Base-by-base conservation (phyloP, 331 rosid genomes). In the Saraca asoca region DNA sequence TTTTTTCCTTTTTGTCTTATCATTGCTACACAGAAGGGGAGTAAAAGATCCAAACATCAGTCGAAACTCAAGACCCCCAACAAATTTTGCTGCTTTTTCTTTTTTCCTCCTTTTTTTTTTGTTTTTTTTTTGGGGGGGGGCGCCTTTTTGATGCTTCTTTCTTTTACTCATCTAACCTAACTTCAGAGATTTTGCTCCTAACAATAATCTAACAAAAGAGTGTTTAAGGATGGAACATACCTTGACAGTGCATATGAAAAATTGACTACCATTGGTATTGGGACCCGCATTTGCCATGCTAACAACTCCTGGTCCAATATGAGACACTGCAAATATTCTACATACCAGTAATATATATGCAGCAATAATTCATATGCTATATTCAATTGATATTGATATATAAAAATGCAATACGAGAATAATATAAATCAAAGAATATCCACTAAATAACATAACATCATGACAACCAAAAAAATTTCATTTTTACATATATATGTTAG, bases 271-370 rank as follows among this genome's bases (percentile, higher is more conserved):
- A 49, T 93, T 93, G 44, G 97, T 90, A 75, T 93, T 90, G 60
- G 98, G 98, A 58, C 98, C 98, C 31, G 98, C 97, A 81, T 93
- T 93, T 64, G 98, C 97, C 98, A 93, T 93, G 87, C 98, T 93
- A 55, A 93, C 78, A 75, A 83, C 77, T 75, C 98, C 98, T 0
- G 97, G 90, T 63, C 98, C 96, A 51, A 76, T 66, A 66, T 90
- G 97, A 58, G 85, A 64, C 80, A 93, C 98, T 93, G 70, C 69
- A 77, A 68, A 83, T 43, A 50, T 58, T 74, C 50, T 31, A 62
- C 17, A 62, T 51, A 56, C 51, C 65, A 72, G 66, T 14, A 24
- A 24, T 24, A 1, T 24, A 24, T 38, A 68, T 14, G 43, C 50
- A 24, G 6, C 0, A 24, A 24, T 1, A 24, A 24, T 24, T 24